Conservation (phyloP, 192 early-diverging fungal genomes). For the Phycomyces nitens region DNA sequence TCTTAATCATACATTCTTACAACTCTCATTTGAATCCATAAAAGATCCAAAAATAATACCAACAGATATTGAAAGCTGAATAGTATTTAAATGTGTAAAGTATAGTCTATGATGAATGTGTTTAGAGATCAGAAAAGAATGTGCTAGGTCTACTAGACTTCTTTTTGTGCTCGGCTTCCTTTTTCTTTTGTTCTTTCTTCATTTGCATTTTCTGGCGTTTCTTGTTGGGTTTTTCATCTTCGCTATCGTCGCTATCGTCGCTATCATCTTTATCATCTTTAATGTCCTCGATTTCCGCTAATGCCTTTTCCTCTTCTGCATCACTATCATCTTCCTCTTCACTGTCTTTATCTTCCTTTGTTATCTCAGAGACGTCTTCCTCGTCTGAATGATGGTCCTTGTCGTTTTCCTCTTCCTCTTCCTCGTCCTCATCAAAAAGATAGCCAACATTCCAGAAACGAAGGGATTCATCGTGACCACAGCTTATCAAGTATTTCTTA, state of each 20-base stretch:
- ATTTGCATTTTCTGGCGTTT: not conserved
- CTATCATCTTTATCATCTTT: not conserved
- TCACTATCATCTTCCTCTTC: not conserved
- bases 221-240: not conserved
- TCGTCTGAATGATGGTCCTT: slow-evolving; percentile 44
- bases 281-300: not conserved
- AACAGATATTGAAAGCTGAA: too few species aligned
- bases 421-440: slow-evolving; percentile 48
- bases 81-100: not conserved
- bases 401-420: slow-evolving; percentile 41
- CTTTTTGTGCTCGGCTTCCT: not conserved
- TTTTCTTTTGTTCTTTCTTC: not conserved
- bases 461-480: slow-evolving; percentile 83
- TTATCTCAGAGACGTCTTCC: slow-evolving; percentile 34
- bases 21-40: not conserved
- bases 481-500: slow-evolving; percentile 72
- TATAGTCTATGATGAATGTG: not conserved
- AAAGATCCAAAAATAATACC: too few species aligned
- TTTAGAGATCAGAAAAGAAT: not conserved
- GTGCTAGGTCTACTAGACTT: not conserved
- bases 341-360: slow-evolving; percentile 22
- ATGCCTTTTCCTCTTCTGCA: not conserved
- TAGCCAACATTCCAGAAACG: slow-evolving; percentile 85
- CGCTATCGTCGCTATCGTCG: not conserved
- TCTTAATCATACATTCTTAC: not conserved